phyloP scores from a whole-genome alignment of 805 yeast genomes.

The Yamadazyma paraphyllophila region DNA sequence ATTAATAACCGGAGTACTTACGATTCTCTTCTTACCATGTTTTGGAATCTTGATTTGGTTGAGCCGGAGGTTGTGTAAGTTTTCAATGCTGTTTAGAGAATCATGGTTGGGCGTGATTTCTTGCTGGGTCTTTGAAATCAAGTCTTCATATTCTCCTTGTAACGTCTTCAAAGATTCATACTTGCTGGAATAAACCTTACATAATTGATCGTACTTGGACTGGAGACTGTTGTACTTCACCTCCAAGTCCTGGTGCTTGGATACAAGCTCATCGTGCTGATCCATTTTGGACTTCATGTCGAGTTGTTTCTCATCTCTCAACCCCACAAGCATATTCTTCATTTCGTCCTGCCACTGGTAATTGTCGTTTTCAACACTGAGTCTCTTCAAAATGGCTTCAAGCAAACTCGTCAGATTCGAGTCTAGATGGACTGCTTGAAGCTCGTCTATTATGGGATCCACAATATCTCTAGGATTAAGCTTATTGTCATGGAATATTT shows the following conservation, averaged over 20 bases:
- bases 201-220: slow-evolving; percentile 9
- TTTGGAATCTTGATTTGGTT: slow-evolving; percentile 4
- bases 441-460: slow-evolving; percentile 27
- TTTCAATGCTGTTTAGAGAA: slow-evolving; percentile 9
- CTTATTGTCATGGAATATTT: slow-evolving; percentile 14
- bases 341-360: slow-evolving; percentile 7
- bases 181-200: slow-evolving; percentile 8
- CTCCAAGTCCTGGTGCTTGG: slow-evolving; percentile 8
- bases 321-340: background rate
- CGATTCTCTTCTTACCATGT: slow-evolving; percentile 21
- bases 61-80: slow-evolving; percentile 12
- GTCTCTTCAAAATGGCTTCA: slow-evolving; percentile 2
- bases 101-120: background rate
- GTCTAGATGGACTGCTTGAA: slow-evolving; percentile 24
- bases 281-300: background rate
- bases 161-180: slow-evolving; percentile 4
- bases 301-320: background rate
- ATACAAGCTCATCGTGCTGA: background rate
- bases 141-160: slow-evolving; percentile 9
- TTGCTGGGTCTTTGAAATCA: background rate
- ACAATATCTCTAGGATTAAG: slow-evolving; percentile 17
- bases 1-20: slow-evolving; percentile 23
- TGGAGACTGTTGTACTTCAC: slow-evolving; percentile 16
- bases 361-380: slow-evolving; percentile 3
- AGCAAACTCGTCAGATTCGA: slow-evolving; percentile 8